phyloP scores from a whole-genome alignment of 208 protist genomes.

The Trypanosoma brucei region DNA sequence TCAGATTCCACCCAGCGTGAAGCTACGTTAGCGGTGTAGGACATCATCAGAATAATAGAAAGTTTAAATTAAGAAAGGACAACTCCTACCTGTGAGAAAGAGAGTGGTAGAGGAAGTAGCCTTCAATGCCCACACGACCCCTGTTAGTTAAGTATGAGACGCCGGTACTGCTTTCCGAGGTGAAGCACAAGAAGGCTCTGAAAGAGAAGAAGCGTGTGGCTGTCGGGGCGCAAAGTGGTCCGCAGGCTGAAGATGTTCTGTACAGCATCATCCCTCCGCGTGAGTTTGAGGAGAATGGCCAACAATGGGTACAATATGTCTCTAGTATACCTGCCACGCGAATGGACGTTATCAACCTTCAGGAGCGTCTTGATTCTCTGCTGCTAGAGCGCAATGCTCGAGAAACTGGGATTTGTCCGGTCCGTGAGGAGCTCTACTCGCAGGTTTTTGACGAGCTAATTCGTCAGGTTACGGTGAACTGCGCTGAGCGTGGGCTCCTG shows the following conservation, averaged over 20 bases:
- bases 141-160: constrained; percentile 90
- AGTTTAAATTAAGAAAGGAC: not conserved
- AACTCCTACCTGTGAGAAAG: not conserved
- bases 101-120: not conserved
- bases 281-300: constrained; percentile 83
- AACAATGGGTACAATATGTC: constrained; percentile 87
- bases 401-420: constrained; percentile 97
- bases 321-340: constrained; percentile 86
- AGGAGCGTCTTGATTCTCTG: constrained; percentile 93
- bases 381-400: constrained; percentile 94
- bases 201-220: constrained; percentile 36
- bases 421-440: constrained; percentile 97
- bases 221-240: constrained; percentile 21
- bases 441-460: constrained; percentile 98
- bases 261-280: constrained; percentile 88
- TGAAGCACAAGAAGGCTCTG: constrained; percentile 51
- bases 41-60: not conserved
- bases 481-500: constrained; percentile 96
- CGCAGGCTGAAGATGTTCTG: constrained; percentile 88
- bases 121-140: constrained; percentile 21
- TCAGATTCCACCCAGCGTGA: too few species aligned
- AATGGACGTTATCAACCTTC: constrained; percentile 88
- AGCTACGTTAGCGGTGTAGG: too few species aligned
- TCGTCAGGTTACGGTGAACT: constrained; percentile 98
- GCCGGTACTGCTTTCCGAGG: constrained; percentile 78